A percentile compares a stretch with the other conserved stretches of the same genome.
Conservation (phyloP, 345 rosid species). For the Erodium maritimum region DNA sequence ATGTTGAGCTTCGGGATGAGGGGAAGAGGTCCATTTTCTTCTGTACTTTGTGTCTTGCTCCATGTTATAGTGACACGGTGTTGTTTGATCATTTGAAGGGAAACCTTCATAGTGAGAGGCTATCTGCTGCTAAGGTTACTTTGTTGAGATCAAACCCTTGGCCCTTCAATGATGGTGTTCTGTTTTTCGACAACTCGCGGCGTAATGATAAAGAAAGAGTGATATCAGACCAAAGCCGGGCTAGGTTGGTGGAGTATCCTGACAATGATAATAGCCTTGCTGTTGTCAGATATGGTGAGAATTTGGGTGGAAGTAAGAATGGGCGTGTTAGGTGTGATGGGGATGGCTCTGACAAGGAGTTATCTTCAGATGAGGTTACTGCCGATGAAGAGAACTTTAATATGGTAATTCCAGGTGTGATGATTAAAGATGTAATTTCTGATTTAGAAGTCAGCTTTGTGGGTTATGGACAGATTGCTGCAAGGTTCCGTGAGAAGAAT, state of each 20-base stretch:
- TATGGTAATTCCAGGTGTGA: conserved; percentile 39
- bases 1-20: conserved; percentile 72
- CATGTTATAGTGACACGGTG: conserved; percentile 62
- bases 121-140: conserved; percentile 58
- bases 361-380: conserved; percentile 10
- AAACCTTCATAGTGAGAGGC: conserved; percentile 57
- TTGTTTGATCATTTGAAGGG: conserved; percentile 76
- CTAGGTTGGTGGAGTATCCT: conserved; percentile 20
- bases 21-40: conserved; percentile 66
- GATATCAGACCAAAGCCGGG: conserved; percentile 10
- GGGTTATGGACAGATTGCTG: conserved; percentile 56
- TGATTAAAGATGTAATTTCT: conserved; percentile 45
- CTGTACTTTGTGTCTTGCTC: conserved; percentile 78
- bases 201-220: conserved; percentile 21
- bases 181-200: conserved; percentile 49
- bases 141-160: conserved; percentile 64
- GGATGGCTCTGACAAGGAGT: conserved; percentile 1
- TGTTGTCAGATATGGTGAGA: conserved; percentile 36
- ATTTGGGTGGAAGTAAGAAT: conserved; percentile 4
- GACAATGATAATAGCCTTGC: conserved; percentile 30
- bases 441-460: conserved; percentile 42
- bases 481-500: conserved; percentile 24
- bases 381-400: conserved; percentile 13
- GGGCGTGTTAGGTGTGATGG: conserved; percentile 14
- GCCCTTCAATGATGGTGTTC: conserved; percentile 84